These are phyloP conservation scores for Schizosaccharomyces octosporus DNA, from an alignment of 805 yeast genomes.

Conservation along the genomic window DNA sequence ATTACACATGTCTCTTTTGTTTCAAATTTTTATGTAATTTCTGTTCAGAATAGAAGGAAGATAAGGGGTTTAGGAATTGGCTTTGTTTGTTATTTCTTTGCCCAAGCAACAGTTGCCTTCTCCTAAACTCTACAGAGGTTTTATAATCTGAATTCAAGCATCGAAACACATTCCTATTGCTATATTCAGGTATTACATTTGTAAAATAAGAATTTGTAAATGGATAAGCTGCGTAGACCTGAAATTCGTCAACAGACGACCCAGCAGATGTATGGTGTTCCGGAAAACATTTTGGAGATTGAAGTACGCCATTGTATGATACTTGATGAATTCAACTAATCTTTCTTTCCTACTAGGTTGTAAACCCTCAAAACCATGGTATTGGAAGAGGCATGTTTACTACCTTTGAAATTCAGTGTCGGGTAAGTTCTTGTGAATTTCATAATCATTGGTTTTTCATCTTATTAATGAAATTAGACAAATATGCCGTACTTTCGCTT, in stretches of 20 bases:
- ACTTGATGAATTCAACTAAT: no score
- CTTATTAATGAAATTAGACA: constrained; percentile 18
- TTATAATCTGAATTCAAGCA: no score
- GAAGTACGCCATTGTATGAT: constrained; percentile 27
- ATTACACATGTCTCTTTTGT: no score
- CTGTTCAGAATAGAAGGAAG: no score
- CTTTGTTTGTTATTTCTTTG: no score
- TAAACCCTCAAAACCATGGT: constrained; percentile 56
- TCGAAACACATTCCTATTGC: no score
- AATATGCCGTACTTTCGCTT: constrained; percentile 70
- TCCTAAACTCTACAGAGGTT: no score
- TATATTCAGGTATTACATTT: background rate
- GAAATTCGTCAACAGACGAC: constrained; percentile 34
- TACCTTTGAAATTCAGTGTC: constrained; percentile 72
- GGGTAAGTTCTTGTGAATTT: constrained; percentile 16
- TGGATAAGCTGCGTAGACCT: constrained; percentile 11
- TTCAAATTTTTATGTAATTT: no score
- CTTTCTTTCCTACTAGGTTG: constrained; percentile 15
- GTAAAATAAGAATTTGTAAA: background rate
- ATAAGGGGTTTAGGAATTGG: no score
- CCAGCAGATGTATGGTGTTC: constrained; percentile 74
- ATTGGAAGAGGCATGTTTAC: constrained; percentile 46
- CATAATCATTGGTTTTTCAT: background rate
- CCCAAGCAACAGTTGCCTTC: no score
- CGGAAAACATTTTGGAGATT: constrained; percentile 78